Base-by-base conservation (phyloP, 305 asterid genomes). In the Fraxinus latifolia region DNA sequence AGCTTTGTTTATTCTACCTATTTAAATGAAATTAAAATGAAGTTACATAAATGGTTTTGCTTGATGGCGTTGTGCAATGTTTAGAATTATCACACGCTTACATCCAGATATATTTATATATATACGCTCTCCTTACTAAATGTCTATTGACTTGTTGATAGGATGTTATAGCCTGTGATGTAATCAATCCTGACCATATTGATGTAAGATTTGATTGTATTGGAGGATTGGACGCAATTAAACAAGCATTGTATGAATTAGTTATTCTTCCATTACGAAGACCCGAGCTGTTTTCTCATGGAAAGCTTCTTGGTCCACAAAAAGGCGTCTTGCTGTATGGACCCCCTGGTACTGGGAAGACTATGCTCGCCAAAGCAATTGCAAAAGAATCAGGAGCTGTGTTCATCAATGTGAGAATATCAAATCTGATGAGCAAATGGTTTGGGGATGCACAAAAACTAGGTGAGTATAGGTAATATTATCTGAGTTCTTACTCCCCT, bases 291-390 rank as follows among this genome's bases (percentile, higher is more conserved):
- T 95, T 95, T 89, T 83, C 93, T 82, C 92, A 78, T 74, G 99
- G 99, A 80, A 91, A 90, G 89, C 98, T 95, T 85, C 95, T 95
- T 80, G 88, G 94, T 83, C 98, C 97, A 14, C 97, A 94, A 86
- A 95, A 93, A 86, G 98, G 99, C 1, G 98, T 94, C 74, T 84
- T 95, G 93, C 89, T 95, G 23, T 95, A 90, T 77, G 99, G 99
- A 70, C 99, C 98, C 21, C 98, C 99, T 36, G 99, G 99, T 58
- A 95, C 99, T 11, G 99, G 99, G 83, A 95, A 95, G 90, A 95
- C 98, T 9, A 93, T 95, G 98, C 99, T 94, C 58, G 99, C 99
- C 53, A 94, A 95, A 90, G 99, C 98, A 76, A 94, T 95, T 79
- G 98, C 99, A 21, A 95, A 91, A 88, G 97, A 95, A 82, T 95